These are phyloP conservation scores for Trichoderma asperelloides DNA, from an alignment of 495 filamentous ascomycete species.

Conservation along the genomic window DNA sequence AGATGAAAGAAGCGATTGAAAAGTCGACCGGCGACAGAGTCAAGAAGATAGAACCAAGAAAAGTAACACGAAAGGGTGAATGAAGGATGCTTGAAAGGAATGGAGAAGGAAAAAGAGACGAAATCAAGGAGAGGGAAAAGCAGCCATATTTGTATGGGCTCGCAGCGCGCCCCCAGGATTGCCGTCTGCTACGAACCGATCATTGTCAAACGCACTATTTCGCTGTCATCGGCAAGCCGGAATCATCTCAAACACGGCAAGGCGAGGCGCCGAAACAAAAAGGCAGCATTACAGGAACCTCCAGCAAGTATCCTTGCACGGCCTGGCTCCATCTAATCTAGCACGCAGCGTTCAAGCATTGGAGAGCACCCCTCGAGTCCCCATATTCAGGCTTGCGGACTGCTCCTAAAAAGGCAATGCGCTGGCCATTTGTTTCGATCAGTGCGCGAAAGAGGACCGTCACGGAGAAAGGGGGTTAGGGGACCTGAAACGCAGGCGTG, in stretches of 20 bases:
- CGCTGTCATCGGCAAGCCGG: conserved; percentile 12
- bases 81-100: conserved; percentile 9
- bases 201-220: conserved; percentile 21
- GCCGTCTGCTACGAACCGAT: neutral
- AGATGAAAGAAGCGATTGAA: conserved; percentile 18
- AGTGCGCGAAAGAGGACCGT: neutral
- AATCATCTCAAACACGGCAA: conserved; percentile 5
- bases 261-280: neutral
- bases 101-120: conserved; percentile 16
- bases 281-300: neutral
- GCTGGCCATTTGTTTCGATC: neutral
- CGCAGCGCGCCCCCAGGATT: too few species aligned
- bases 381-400: neutral
- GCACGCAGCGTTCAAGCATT: neutral
- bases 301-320: neutral
- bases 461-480: neutral
- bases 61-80: conserved; percentile 8
- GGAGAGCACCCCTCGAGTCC: too few species aligned
- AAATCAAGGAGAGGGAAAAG: conserved; percentile 17
- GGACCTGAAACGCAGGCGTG: conserved; percentile 8
- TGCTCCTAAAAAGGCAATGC: neutral
- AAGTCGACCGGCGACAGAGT: conserved; percentile 41
- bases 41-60: conserved; percentile 7
- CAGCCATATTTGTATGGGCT: conserved; percentile 11
- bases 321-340: neutral